Evolutionary conservation across 2,329 filamentous ascomycete species (phyloP), one percentile per base, ranked within the genome.

Genomic region (Apiospora rasikravindrae): DNA sequence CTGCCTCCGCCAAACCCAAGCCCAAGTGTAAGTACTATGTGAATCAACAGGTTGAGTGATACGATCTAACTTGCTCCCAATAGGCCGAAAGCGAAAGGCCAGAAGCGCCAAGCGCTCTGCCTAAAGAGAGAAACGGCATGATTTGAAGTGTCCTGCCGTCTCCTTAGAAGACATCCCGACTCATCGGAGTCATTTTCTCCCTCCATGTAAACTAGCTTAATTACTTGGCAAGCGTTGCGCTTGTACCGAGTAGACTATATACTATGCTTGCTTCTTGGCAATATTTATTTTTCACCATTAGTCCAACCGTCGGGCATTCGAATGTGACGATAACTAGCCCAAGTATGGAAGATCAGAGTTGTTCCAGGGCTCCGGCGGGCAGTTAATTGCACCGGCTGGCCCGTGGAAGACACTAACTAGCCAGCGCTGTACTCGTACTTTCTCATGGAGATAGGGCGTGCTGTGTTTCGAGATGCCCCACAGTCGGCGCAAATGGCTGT

Each of bases 41-140:
- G 13, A 33, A 33, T 1, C 7, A n/a, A 5, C 10, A 19, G 14
- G 16, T 69, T 22, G 14, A 29, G 19, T 19, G 13, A 22, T 16
- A 7, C 29, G 44, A 64, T 40, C 57, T 64, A 40, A 64, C 57
- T 14, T 64, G 19, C 19, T 69, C 10, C 37, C 14, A 4, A 14
- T 14, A 69, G 67, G 67, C 67, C 67, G 67, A 13, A 69, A 69
- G 67, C 26, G 67, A 45, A 69, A 69, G 67, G 67, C 67, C 6
- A 49, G 67, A n/a, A n/a, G n/a, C 26, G 44, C 8, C 4, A 26
- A 47, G 42, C 47, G n/a, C 19, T 13, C 66, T 47, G 33, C 26
- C 19, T 47, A 69, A 49, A 45, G 19, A 22, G 33, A 37, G 33
- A n/a, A n/a, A 33, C 44, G 67, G 44, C 6, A 2, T 49, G 26